Base-by-base conservation (phyloP, 1,139 yeast species). In the Meyerozyma athensensis region DNA sequence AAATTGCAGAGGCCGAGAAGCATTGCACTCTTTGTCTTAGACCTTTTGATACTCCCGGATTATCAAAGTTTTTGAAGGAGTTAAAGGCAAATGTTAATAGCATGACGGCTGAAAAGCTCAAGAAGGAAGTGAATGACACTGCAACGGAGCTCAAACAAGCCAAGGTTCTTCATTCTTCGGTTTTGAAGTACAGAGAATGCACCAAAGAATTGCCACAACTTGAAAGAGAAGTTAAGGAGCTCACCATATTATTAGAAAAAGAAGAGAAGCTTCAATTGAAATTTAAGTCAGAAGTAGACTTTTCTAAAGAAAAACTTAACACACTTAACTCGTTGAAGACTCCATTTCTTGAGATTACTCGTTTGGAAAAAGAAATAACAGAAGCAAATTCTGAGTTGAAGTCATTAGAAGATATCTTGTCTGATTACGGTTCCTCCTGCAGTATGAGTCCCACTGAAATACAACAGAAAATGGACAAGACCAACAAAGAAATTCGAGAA, bases 1-100 rank as follows among this genome's bases (percentile, higher is more conserved):
- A 76, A 33, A 60, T 78, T 37, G 89, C 92, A 0, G 63, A 77
- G 33, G 55, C 54, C 5, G 70, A 70, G 12, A 68, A 78, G 26
- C 67, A 72, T 39, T 86, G 95, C 53, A 64, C 80, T 32, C 59
- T 86, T 36, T 86, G 95, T 53, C 73, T 76, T 30, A 62, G 94
- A 37, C 61, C 68, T 17, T 84, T 85, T 58, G 74, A 72, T 26
- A 63, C 63, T 2, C 56, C 63, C 0, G 68, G 66, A 7, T 51
- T 67, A 19, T 40, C 52, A 1, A 45, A 44, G 3, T 71, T 71
- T 37, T 54, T 57, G 34, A 50, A 41, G 42, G 75, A 52, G 38
- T 68, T 50, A 40, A 57, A 45, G 58, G 61, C 47, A 0, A 68
- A 70, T 30, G 61, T 75, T 3, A 54, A 64, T 8, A 65, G 64